Evolutionary conservation across 2,329 filamentous ascomycete genomes (phyloP).

Genomic region (Verruconis gallopava): DNA sequence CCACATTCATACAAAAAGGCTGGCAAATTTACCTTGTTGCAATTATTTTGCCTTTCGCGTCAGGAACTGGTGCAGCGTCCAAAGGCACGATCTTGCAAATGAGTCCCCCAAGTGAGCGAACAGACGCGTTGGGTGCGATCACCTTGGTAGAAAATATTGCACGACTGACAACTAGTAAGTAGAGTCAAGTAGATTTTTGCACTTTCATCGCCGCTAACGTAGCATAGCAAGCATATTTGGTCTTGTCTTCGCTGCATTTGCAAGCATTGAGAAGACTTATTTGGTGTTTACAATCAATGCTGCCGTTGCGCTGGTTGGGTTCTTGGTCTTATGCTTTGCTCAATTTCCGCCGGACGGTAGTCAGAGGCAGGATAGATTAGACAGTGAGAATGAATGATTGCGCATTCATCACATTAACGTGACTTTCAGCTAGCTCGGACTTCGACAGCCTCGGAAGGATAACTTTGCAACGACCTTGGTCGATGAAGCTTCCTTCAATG

Average conservation of each 20-base stretch:
- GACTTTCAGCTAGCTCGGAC: no score
- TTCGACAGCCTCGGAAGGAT: no score
- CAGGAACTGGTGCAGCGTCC: conserved; percentile 54
- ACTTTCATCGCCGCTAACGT: no score
- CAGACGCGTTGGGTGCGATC: conserved; percentile 55
- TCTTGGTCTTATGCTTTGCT: conserved; percentile 32
- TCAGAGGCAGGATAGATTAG: conserved; percentile 13
- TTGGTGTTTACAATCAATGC: conserved; percentile 57
- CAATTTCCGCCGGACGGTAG: conserved; percentile 33
- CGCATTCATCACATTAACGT: no score
- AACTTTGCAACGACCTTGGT: no score
- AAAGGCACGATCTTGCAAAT: conserved; percentile 64
- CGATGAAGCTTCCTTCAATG: no score
- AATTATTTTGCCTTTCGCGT: conserved; percentile 52
- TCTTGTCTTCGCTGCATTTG: conserved; percentile 50
- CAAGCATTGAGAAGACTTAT: conserved; percentile 44
- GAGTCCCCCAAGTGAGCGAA: conserved; percentile 47
- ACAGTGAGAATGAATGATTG: not conserved
- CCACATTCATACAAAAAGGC: conserved; percentile 46
- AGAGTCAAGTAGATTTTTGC: no score
- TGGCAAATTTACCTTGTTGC: conserved; percentile 61
- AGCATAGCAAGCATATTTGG: conserved; percentile 48
- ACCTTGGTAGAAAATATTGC: conserved; percentile 59
- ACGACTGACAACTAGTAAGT: conserved; percentile 39
- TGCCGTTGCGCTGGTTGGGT: conserved; percentile 43